Evolutionary conservation across 129 eudicot genomes (phyloP).

Genomic region (Solidago caesia): DNA sequence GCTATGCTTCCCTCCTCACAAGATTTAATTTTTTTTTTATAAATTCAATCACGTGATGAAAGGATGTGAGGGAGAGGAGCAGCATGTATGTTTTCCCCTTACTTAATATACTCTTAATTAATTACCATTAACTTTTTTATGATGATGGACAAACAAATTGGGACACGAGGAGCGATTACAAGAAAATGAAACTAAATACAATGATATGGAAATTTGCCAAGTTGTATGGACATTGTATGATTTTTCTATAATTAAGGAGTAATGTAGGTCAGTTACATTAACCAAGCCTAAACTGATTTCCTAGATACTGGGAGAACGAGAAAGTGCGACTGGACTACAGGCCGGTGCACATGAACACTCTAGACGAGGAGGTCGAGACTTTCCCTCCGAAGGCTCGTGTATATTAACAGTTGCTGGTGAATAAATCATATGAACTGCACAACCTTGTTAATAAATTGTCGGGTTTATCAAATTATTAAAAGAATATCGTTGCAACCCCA

Average conservation of each 20-base stretch:
- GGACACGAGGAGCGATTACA: too few species aligned
- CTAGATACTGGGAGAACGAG: slow-evolving; percentile 89
- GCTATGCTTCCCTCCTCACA: too few species aligned
- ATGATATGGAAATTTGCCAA: not conserved
- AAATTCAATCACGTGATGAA: too few species aligned
- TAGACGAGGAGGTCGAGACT: slow-evolving; percentile 80
- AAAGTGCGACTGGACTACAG: slow-evolving; percentile 82
- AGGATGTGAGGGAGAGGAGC: too few species aligned
- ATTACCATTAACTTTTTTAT: too few species aligned
- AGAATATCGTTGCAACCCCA: slow-evolving; percentile 30
- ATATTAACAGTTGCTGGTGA: slow-evolving; percentile 42
- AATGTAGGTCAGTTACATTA: not conserved
- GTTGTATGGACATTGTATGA: not conserved
- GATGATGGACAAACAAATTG: too few species aligned
- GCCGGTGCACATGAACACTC: slow-evolving; percentile 92
- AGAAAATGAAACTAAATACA: too few species aligned
- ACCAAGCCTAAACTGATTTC: slow-evolving; percentile 10
- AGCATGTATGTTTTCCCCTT: too few species aligned
- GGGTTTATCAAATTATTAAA: slow-evolving; percentile 32
- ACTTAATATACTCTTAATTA: too few species aligned
- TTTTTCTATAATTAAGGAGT: too few species aligned
- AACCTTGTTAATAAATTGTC: slow-evolving; percentile 42
- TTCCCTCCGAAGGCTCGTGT: slow-evolving; percentile 96
- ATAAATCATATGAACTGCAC: slow-evolving; percentile 27
- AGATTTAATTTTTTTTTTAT: too few species aligned